These are phyloP conservation scores for Cucumis cinereus DNA, from an alignment of 306 rosid species.

Conservation along the genomic window DNA sequence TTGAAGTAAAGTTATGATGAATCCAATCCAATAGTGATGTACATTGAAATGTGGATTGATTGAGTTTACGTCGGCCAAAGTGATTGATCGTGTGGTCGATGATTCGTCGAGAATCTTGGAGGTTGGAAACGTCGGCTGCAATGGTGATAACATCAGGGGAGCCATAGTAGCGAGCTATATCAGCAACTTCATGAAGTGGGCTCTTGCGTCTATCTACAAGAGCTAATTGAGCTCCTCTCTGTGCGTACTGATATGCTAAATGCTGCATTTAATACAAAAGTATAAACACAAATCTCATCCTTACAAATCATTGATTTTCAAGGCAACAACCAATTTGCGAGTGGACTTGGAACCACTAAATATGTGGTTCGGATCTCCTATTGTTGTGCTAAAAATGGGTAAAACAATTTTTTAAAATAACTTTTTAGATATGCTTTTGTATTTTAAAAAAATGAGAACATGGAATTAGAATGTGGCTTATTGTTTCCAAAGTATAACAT, in stretches of 20 bases:
- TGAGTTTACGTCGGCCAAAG: conserved; percentile 30
- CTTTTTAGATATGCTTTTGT: too few relatives aligned
- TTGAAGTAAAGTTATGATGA: too few relatives aligned
- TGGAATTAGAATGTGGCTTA: too few relatives aligned
- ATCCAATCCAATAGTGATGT: too few relatives aligned
- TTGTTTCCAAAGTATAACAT: too few relatives aligned
- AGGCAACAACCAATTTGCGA: too few relatives aligned
- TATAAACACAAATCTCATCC: background rate
- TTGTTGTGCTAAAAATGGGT: too few relatives aligned
- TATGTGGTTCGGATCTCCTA: too few relatives aligned
- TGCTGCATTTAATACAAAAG: conserved; percentile 12
- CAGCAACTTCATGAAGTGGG: conserved; percentile 29
- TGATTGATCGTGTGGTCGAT: conserved; percentile 36
- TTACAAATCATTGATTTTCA: background rate
- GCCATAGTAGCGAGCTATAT: conserved; percentile 29
- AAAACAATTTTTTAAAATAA: too few relatives aligned
- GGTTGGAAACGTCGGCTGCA: conserved; percentile 43
- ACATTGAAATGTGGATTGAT: too few relatives aligned
- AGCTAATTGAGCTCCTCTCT: conserved; percentile 44
- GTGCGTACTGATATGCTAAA: conserved; percentile 62
- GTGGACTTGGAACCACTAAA: too few relatives aligned
- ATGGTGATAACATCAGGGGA: conserved; percentile 39
- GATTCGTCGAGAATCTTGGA: conserved; percentile 32
- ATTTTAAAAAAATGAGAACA: too few relatives aligned
- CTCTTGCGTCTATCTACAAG: conserved; percentile 37